Evolutionary conservation across 2,329 filamentous ascomycete genomes (phyloP), one percentile per base, ranked within the genome.

Genomic region (Xylaria sp.): DNA sequence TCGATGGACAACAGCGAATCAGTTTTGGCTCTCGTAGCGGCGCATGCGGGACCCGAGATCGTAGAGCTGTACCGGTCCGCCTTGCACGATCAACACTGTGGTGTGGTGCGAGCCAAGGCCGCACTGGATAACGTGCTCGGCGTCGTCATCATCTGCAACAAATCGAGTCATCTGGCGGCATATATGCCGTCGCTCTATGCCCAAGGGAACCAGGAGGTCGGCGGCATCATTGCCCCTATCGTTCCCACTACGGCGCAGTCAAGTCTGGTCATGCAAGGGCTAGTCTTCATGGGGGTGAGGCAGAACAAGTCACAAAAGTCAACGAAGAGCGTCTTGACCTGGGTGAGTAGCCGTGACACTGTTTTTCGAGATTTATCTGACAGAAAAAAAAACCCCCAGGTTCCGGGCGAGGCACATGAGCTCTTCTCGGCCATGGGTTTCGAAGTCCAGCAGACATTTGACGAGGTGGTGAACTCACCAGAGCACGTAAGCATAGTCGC

Each of bases 301-400:
- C 92, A 95, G 77, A 91, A 92, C 75, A 94, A 94, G 76, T 86
- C 86, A 69, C 87, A 94, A 73, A 91, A 90, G 64, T 88, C 90
- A 54, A 84, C 85, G 67, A 88, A 88, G 62, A 91, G 89, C 55
- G 80, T 96, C 49, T 77, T 96, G 61, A 92, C 92, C 75, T 94
- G 91, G 86, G 92, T 95, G 79, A 81, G 89, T 82, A 21, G 43
- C 19, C 15, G 14, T 53, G 45, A 21, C 50, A 37, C 43, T 37
- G 12, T 62, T 61, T 46, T 23, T 49, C 37, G 21, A 12, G 43
- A 19, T 28, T n/a, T 33, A n/a, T 47, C 67, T 79, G 73, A 69
- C 64, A 68, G 38, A 40, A 61, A 53, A 54, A n/a, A n/a, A n/a
- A n/a, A n/a, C n/a, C n/a, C n/a, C n/a, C 54, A 76, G 74, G 71